Evolutionary conservation across 2,329 filamentous ascomycete genomes (phyloP).

Genomic region (Myriosclerotinia scirpicola): DNA sequence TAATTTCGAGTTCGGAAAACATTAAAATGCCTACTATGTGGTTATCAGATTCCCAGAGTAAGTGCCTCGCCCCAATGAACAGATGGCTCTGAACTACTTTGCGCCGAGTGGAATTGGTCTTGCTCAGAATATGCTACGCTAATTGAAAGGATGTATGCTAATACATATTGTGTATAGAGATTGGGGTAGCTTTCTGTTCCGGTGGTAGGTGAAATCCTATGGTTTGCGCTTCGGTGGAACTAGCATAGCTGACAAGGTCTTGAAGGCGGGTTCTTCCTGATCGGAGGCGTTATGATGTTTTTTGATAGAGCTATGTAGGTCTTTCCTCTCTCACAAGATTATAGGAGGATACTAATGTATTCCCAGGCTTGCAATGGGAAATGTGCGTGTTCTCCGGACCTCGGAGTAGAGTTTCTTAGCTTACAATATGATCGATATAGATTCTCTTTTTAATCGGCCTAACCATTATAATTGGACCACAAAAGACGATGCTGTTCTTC

Average conservation of each 20-base stretch:
- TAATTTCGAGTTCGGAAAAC: not conserved
- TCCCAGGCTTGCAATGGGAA: constrained; percentile 90
- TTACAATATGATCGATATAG: constrained; percentile 47
- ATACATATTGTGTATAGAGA: constrained; percentile 59
- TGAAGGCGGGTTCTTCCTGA: constrained; percentile 86
- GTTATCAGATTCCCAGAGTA: constrained; percentile 95
- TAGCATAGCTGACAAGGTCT: constrained; percentile 26
- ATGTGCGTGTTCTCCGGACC: constrained; percentile 43
- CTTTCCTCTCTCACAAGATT: not conserved
- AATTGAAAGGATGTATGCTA: constrained; percentile 31
- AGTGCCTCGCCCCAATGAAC: constrained; percentile 42
- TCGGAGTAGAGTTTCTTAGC: constrained; percentile 47
- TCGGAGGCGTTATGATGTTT: constrained; percentile 93
- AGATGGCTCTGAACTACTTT: constrained; percentile 21
- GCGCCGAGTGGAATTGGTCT: constrained; percentile 31
- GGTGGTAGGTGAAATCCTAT: constrained; percentile 68
- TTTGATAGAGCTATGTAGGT: constrained; percentile 93
- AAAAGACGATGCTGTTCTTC: constrained; percentile 93
- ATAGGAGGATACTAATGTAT: not conserved
- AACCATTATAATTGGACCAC: constrained; percentile 88
- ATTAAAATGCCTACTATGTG: constrained; percentile 66
- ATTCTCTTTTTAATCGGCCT: constrained; percentile 98
- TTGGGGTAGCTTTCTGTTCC: constrained; percentile 96
- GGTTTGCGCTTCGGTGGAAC: constrained; percentile 27
- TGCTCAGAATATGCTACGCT: constrained; percentile 2